Base-by-base conservation (phyloP, 2,329 filamentous ascomycete species). In the Neofusicoccum sp. region DNA sequence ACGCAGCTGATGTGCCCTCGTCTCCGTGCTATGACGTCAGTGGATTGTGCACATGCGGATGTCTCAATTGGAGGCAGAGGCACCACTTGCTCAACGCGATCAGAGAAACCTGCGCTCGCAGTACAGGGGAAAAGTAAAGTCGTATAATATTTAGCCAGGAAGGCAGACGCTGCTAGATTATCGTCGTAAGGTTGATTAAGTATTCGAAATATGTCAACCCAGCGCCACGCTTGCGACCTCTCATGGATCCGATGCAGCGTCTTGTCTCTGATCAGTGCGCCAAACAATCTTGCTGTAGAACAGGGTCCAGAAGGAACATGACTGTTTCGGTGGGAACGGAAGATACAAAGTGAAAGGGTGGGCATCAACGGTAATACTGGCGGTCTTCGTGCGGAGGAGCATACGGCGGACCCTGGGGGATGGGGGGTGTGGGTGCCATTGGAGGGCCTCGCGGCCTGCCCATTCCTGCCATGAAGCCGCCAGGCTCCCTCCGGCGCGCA, bases 371-470 rank as follows among this genome's bases (percentile, higher is more conserved):
- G 34, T 51, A 51, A 8, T 34, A 60, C 8, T 24, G 24, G 34
- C 57, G 57, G n/a, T 60, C 57, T 26, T 60, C 57, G 14, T 60
- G 47, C 33, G 47, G 45, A 33, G 47, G 45, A 6, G 47, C 26
- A 28, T 45, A 60, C 5, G 48, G 58, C 2, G 47, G 44, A 9
- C 16, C 26, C 34, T 38, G 47, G 4, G 43, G 43, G 3, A 71
- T 65, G 1, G 73, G 73, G 28, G 73, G 73, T 20, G 70, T 71
- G 26, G 73, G 72, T 36, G 70, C 73, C 16, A 71, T 66, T 28
- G 71, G 73, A 26, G 72, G 69, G 4, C 67, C 69, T 54, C 67
- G 66, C 66, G 68, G 66, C 44, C 71, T 65, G 24, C 64, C 64
- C 26, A 66, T 61, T 2, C 40, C 56, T 7, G 66, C 64, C 41